Evolutionary conservation across 768 basidiomycete genomes (phyloP), one percentile per base, ranked within the genome.

Genomic region (Amyloporia xantha): DNA sequence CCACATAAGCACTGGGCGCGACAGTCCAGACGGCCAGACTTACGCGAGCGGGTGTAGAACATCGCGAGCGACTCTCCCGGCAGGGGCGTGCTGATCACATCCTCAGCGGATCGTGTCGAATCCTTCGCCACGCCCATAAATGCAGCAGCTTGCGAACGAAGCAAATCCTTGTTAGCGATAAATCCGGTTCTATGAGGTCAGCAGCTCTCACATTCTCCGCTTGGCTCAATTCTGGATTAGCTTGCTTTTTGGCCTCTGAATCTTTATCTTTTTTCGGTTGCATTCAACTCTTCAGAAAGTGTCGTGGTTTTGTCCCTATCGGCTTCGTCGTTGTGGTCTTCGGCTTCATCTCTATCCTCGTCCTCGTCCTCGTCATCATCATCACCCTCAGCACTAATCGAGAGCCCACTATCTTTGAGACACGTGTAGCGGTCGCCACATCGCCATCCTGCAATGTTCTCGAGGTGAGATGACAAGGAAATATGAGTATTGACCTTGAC

Each of bases 41-140:
- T 62, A 85, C 88, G 78, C 13, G 86, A 82, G 6, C 91, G 79
- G 4, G 85, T 80, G 57, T 91, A 94, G 62, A 94, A 94, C 65
- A 75, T 73, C 0, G 89, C 83, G 6, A 93, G 66, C 0, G 86
- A 86, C 64, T 95, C 91, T 10, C 90, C 89, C 0, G 90, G 89
- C 2, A 85, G 70, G 0, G 92, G 92, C 0, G 90, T 92, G 56
- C 83, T 86, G 23, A 86, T 61, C 0, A 77, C 64, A 50, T 92
- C 89, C 59, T 91, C 90, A 0, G 76, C 70, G 1, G 84, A 78
- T 3, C 81, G 73, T 1, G 71, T 66, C 19, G 71, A 68, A 47
- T 80, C 81, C 45, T 77, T 79, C 6, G 81, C 65, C 0, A 82
- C 81, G 4, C 82, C 86, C 75, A 89, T 76, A 59, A 84, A 80